Evolutionary conservation across 2,329 filamentous ascomycete species (phyloP).

Genomic region (Diaporthe sp.): DNA sequence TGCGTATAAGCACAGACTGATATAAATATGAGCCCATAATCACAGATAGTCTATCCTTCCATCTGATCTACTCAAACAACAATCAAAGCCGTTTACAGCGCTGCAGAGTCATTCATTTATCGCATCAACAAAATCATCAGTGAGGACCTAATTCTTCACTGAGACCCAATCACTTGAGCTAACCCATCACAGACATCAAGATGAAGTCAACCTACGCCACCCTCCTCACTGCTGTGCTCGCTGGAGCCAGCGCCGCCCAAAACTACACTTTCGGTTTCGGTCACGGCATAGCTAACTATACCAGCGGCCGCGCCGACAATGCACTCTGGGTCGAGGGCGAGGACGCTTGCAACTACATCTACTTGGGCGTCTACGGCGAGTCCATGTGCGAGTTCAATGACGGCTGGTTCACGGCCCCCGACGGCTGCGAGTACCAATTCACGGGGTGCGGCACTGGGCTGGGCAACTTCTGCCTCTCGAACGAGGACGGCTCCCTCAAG

Average conservation of each 20-base stretch:
- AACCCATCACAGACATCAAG: not conserved
- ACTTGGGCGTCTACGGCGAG: not conserved
- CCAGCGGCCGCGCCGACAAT: not conserved
- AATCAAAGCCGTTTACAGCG: not conserved
- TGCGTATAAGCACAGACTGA: not conserved
- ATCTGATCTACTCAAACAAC: not conserved
- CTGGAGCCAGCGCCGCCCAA: not conserved
- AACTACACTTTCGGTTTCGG: not conserved
- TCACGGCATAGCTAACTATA: not conserved
- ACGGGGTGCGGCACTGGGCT: constrained; percentile 5
- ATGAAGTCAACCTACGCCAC: not conserved
- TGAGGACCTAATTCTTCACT: not conserved
- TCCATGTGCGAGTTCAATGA: not conserved
- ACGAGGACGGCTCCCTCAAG: not conserved
- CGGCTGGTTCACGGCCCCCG: not conserved
- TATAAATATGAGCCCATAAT: not conserved
- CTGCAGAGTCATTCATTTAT: not conserved
- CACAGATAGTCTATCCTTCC: not conserved
- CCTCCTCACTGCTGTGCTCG: not conserved
- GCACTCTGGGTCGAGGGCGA: not conserved
- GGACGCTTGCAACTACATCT: constrained; percentile 9
- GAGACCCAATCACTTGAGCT: not conserved
- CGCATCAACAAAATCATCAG: not conserved
- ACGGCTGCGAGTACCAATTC: not conserved
- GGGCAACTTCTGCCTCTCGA: constrained; percentile 12